A percentile compares a stretch with the other conserved stretches of the same genome.
These are phyloP conservation scores for Chalciporus sp. DNA, from an alignment of 1,284 basidiomycete genomes.

Conservation along the genomic window DNA sequence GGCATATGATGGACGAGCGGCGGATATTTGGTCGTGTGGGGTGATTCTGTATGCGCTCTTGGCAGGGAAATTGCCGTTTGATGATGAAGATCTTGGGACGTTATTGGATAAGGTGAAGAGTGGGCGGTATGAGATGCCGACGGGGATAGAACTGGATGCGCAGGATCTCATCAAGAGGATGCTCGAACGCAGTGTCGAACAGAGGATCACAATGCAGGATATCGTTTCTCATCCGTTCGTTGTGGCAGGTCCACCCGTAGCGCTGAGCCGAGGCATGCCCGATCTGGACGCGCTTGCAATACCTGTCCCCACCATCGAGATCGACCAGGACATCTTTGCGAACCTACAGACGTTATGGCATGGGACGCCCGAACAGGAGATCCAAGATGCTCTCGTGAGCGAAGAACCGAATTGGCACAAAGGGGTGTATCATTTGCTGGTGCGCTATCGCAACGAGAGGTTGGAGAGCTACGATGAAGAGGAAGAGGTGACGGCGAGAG, in stretches of 20 bases:
- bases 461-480: conserved; percentile 71
- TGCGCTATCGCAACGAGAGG: conserved; percentile 74
- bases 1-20: conserved; percentile 82
- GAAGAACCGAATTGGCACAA: conserved; percentile 83
- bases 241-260: conserved; percentile 60
- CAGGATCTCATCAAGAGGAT: conserved; percentile 85
- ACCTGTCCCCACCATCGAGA: conserved; percentile 61
- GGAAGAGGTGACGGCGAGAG: conserved; percentile 43
- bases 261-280: conserved; percentile 56
- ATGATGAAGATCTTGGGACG: conserved; percentile 78
- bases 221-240: conserved; percentile 93
- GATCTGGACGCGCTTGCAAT: conserved; percentile 68
- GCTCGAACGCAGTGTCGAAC: conserved; percentile 83
- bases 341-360: conserved; percentile 94
- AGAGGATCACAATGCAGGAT: conserved; percentile 87
- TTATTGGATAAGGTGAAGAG: conserved; percentile 84
- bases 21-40: conserved; percentile 99
- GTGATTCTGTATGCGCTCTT: conserved; percentile 94
- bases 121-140: conserved; percentile 86
- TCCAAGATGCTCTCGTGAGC: conserved; percentile 67
- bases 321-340: conserved; percentile 89
- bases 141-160: conserved; percentile 75
- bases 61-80: conserved; percentile 92
- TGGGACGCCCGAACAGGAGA: conserved; percentile 69
- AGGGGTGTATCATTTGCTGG: conserved; percentile 86